These are phyloP conservation scores for Chaetomiaceae sp. DNA, from an alignment of 2,329 filamentous ascomycete species.

Conservation along the genomic window DNA sequence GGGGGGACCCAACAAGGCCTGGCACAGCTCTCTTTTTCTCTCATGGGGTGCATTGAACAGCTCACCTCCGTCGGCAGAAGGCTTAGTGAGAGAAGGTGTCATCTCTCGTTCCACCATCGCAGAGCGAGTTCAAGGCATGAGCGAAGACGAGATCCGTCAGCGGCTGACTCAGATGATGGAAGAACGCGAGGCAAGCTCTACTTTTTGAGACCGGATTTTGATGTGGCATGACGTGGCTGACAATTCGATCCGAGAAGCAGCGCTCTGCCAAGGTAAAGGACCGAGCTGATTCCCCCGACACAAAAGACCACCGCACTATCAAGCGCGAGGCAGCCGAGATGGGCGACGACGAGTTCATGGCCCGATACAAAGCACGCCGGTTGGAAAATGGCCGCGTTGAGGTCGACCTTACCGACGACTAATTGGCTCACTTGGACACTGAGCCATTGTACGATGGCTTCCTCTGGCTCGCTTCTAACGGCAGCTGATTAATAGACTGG, in stretches of 20 bases:
- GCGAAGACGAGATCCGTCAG: neutral
- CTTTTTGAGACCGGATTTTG: neutral
- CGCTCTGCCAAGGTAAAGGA: neutral
- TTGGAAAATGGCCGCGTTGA: neutral
- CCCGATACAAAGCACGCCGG: neutral
- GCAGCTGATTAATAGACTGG: no score
- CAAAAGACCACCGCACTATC: neutral
- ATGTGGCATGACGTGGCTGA: neutral
- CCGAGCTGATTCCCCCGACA: neutral
- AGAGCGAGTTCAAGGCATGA: neutral
- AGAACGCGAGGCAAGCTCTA: neutral
- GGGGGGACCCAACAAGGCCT: no score
- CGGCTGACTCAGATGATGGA: neutral
- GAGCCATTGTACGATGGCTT: no score
- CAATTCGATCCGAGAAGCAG: neutral
- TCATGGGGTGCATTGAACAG: no score
- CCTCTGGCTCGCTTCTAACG: no score
- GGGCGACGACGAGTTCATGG: neutral
- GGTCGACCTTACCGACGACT: slow-evolving; percentile 11
- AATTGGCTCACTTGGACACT: no score
- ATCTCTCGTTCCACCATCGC: neutral
- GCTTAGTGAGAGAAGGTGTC: neutral
- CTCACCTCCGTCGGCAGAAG: no score
- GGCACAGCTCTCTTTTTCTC: no score
- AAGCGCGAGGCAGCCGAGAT: neutral